These are phyloP conservation scores for Oenanthe javanica DNA, from an alignment of 140 eudicot species.

Conservation along the genomic window DNA sequence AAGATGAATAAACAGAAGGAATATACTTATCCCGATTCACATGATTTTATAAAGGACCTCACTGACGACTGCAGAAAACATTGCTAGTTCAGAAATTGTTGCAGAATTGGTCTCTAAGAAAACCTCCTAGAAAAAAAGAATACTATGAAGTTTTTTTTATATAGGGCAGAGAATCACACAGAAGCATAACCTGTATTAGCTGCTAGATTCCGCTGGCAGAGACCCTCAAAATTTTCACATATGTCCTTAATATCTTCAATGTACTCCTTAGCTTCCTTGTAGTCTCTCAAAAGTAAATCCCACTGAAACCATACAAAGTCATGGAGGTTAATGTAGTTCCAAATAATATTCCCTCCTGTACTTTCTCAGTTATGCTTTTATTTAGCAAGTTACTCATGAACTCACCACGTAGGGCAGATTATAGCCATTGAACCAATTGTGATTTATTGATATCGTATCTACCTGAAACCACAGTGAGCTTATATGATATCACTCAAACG, in stretches of 20 bases:
- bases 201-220: constrained; percentile 96
- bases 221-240: constrained; percentile 89
- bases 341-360: not conserved
- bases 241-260: constrained; percentile 83
- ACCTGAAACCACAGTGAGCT: constrained; percentile 49
- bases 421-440: constrained; percentile 95
- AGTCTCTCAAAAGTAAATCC: constrained; percentile 76
- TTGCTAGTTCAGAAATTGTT: not conserved
- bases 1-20: constrained; percentile 6
- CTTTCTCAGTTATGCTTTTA: not conserved
- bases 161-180: not conserved
- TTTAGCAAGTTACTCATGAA: constrained; percentile 5
- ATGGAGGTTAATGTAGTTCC: constrained; percentile 17
- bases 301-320: constrained; percentile 32
- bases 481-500: not conserved
- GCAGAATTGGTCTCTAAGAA: not conserved
- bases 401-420: constrained; percentile 90
- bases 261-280: constrained; percentile 72
- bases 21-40: not conserved
- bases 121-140: not conserved
- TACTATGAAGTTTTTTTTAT: not conserved
- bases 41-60: not conserved
- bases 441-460: constrained; percentile 92
- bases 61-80: not conserved
- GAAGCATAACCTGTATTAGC: constrained; percentile 63